A percentile compares a stretch with the other conserved stretches of the same genome.
phyloP scores from a whole-genome alignment of 2,329 filamentous ascomycete species.

The Cadophora sp. region DNA sequence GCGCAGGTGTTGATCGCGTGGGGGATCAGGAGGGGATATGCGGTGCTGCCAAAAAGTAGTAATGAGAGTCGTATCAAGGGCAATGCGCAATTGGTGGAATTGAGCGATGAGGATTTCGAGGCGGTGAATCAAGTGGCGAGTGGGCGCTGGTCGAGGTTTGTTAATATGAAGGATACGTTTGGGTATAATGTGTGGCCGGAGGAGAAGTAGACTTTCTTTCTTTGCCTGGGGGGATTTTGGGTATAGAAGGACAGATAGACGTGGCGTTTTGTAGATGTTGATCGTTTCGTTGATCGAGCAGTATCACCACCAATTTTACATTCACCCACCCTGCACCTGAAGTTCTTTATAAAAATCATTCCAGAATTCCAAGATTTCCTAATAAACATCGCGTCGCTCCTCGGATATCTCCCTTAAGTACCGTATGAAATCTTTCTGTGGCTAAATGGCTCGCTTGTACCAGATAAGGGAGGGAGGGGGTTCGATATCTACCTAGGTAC shows the following conservation, averaged over 20 bases:
- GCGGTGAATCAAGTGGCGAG: conserved; percentile 65
- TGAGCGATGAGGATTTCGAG: conserved; percentile 67
- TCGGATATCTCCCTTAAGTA: no score
- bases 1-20: conserved; percentile 74
- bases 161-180: conserved; percentile 85
- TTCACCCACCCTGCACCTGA: no score
- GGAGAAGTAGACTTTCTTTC: conserved; percentile 47
- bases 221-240: neutral
- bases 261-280: neutral
- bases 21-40: conserved; percentile 71
- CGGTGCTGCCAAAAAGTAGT: conserved; percentile 77
- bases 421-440: no score
- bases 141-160: conserved; percentile 72
- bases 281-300: no score
- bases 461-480: no score
- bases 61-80: conserved; percentile 71
- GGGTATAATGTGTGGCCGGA: conserved; percentile 75
- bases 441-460: no score
- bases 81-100: conserved; percentile 71
- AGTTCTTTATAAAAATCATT: no score
- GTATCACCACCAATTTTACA: no score
- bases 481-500: no score
- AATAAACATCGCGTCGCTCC: no score
- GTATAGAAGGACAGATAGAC: neutral
- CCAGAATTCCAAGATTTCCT: no score